Base-by-base conservation (phyloP, 2,329 filamentous ascomycete species). In the Neurospora sp. region DNA sequence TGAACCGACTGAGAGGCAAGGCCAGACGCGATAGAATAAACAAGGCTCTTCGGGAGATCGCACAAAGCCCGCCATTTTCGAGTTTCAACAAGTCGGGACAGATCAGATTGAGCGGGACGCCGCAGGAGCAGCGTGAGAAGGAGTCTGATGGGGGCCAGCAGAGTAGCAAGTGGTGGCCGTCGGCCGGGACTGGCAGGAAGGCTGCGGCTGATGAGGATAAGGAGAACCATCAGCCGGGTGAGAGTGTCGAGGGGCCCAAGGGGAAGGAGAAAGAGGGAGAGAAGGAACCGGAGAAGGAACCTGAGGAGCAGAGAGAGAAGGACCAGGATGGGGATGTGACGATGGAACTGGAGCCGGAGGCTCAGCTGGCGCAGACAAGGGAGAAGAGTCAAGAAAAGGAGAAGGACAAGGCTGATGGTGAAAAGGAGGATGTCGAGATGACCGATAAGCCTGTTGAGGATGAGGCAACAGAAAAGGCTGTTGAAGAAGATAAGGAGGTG, bases 21-120 rank as follows among this genome's bases (percentile, higher is more conserved):
- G 87, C 81, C 1, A 80, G 86, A 4, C 79, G 86, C 11, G 85
- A 88, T 74, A 81, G 87, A 58, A 89, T 88, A 76, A 81, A 85
- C 40, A 85, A 84, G 76, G 84, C 84, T 1, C 84, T 88, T 81
- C 78, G 80, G 67, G 86, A 87, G 73, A 81, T 86, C 13, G 84
- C 23, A 2, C 52, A 33, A 15, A 62, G 52, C 28, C 15, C 52
- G 8, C 28, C 52, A 5, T 15, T 62, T 5, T 62, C 52, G 28
- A 62, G 15, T 62, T 36, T 33, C 52, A 62, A 62, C 1, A 62
- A 36, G 28, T 10, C 36, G 52, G 52, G 52, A 33, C 52, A 62
- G 15, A 62, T 62, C 1, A 36, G 52, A 10, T 28, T 62, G 52
- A 62, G 52, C 52, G 52, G 52, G 28, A 62, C 52, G 28, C 52